Conservation (phyloP, 441 rosid genomes). For the Croton setiger region DNA sequence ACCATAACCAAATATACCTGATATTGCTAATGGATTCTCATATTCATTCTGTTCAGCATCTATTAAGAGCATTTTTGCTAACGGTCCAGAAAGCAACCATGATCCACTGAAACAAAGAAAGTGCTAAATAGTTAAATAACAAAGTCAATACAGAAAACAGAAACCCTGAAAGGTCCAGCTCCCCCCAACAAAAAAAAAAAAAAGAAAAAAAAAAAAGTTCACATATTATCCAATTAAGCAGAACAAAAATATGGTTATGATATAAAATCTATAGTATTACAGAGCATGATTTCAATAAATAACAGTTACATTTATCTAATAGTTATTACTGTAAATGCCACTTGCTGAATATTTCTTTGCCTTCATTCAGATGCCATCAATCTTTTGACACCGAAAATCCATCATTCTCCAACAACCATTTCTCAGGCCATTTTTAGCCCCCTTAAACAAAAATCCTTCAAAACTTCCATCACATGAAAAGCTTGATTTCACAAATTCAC, state of each 20-base stretch:
- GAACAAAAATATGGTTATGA: neutral
- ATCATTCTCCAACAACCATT: neutral
- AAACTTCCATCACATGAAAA: neutral
- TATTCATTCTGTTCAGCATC: constrained; percentile 76
- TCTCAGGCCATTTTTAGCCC: neutral
- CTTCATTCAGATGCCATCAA: neutral
- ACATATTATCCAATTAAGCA: neutral
- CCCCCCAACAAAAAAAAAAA: neutral
- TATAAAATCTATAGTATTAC: neutral
- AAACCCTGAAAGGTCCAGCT: neutral
- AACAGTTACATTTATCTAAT: neutral
- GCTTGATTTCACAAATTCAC: neutral
- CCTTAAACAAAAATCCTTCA: neutral
- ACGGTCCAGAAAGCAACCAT: constrained; percentile 83
- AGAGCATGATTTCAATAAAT: neutral
- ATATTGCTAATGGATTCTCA: constrained; percentile 63
- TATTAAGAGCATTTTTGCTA: constrained; percentile 81
- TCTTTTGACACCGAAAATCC: neutral
- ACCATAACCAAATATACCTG: constrained; percentile 53
- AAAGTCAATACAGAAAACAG: neutral
- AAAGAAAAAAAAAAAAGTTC: neutral
- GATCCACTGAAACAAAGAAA: constrained; percentile 44
- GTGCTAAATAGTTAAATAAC: constrained; percentile 7
- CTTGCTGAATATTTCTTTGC: neutral
- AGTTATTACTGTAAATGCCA: neutral